phyloP scores from a whole-genome alignment of 352 stramenopile species.

The Hyaloperonospora brassicae region DNA sequence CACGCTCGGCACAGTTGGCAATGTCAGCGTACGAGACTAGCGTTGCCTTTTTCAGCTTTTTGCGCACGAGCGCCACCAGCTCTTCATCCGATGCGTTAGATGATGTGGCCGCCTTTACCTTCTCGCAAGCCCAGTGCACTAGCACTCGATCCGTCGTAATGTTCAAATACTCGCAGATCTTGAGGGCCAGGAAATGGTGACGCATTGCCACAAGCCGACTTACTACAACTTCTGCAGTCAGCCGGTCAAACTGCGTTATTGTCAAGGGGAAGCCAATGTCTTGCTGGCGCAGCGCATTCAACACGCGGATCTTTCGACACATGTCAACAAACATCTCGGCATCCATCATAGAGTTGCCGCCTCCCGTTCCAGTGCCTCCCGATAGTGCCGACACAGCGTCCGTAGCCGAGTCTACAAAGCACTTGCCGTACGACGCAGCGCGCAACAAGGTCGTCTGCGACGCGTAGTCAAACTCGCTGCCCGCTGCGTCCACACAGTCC shows the following conservation, averaged over 20 bases:
- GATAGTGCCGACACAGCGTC: slow-evolving; percentile 27
- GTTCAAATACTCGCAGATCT: slow-evolving; percentile 86
- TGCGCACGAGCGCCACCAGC: slow-evolving; percentile 72
- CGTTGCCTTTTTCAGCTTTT: slow-evolving; percentile 76
- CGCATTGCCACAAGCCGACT: slow-evolving; percentile 76
- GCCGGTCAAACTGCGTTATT: slow-evolving; percentile 67
- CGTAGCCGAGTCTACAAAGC: slow-evolving; percentile 72
- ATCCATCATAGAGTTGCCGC: slow-evolving; percentile 38
- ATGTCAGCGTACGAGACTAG: slow-evolving; percentile 80
- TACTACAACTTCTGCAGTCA: slow-evolving; percentile 81
- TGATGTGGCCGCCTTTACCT: slow-evolving; percentile 58
- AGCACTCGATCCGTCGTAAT: slow-evolving; percentile 84
- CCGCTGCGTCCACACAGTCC: slow-evolving; percentile 81
- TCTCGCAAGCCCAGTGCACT: slow-evolving; percentile 87
- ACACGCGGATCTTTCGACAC: slow-evolving; percentile 80
- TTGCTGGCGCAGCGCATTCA: slow-evolving; percentile 85
- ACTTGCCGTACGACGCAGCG: slow-evolving; percentile 84
- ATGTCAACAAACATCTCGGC: slow-evolving; percentile 85
- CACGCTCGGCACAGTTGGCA: slow-evolving; percentile 69
- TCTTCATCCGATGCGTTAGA: slow-evolving; percentile 64
- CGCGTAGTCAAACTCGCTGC: slow-evolving; percentile 78
- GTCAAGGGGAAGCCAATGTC: slow-evolving; percentile 78
- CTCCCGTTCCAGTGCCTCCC: slow-evolving; percentile 10
- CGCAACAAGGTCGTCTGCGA: slow-evolving; percentile 75
- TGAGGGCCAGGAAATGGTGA: slow-evolving; percentile 86